phyloP scores from a whole-genome alignment of 164 flowering plant genomes.

The Saururus chinensis region DNA sequence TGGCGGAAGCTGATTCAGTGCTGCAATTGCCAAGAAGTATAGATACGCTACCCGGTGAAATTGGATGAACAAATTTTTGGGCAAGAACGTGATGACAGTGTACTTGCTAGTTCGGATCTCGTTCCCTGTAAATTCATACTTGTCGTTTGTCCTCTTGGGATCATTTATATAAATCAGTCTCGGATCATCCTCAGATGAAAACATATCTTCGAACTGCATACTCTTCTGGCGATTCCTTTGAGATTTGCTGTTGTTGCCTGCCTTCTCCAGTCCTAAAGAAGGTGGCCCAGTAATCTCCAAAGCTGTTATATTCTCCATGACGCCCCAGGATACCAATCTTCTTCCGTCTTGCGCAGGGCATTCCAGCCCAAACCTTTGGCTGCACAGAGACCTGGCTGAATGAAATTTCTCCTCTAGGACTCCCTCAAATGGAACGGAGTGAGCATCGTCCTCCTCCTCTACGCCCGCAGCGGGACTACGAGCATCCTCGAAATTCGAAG shows the following conservation, averaged over 20 bases:
- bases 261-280: slow-evolving; percentile 31
- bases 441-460: slow-evolving; percentile 13
- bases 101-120: slow-evolving; percentile 86
- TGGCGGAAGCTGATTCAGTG: slow-evolving; percentile 90
- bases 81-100: slow-evolving; percentile 71
- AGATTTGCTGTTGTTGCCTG: slow-evolving; percentile 17
- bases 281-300: slow-evolving; percentile 43
- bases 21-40: slow-evolving; percentile 85
- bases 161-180: slow-evolving; percentile 69
- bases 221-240: slow-evolving; percentile 46
- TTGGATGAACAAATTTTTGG: slow-evolving; percentile 86
- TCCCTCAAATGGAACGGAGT: slow-evolving; percentile 8
- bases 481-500: slow-evolving; percentile 25
- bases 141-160: slow-evolving; percentile 69
- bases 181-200: slow-evolving; percentile 35
- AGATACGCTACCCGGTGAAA: slow-evolving; percentile 86
- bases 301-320: slow-evolving; percentile 40
- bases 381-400: slow-evolving; percentile 23
- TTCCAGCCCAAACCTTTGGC: slow-evolving; percentile 25
- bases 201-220: slow-evolving; percentile 40
- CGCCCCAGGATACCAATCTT: slow-evolving; percentile 49
- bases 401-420: slow-evolving; percentile 11
- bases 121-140: slow-evolving; percentile 78
- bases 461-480: slow-evolving; percentile 10
- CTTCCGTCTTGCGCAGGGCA: slow-evolving; percentile 33